Evolutionary conservation across 352 stramenopile species (phyloP).

Genomic region (Phytophthora citrophthora): DNA sequence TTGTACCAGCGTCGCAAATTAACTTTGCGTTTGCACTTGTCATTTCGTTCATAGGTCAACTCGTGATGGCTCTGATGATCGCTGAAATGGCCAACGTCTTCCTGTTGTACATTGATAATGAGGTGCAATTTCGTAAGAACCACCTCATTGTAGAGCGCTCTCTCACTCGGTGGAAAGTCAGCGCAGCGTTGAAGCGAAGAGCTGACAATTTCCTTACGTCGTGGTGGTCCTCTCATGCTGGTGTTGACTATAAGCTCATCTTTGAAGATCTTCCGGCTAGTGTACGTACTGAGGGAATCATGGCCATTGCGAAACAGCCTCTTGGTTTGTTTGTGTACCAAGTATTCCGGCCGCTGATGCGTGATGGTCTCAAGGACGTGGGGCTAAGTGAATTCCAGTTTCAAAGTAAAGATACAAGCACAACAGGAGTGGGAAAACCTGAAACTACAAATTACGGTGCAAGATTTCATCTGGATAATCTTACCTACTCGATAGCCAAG

Average conservation of each 20-base stretch:
- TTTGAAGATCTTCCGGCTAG: conserved; percentile 58
- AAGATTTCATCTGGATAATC: conserved; percentile 21
- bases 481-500: conserved; percentile 53
- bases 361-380: conserved; percentile 7
- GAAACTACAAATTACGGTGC: background rate
- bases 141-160: conserved; percentile 66
- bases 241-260: conserved; percentile 62
- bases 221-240: conserved; percentile 66
- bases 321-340: conserved; percentile 47
- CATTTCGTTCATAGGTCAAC: conserved; percentile 58
- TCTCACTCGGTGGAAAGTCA: conserved; percentile 50
- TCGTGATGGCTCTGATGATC: conserved; percentile 83
- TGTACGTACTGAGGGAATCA: conserved; percentile 57
- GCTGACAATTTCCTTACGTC: conserved; percentile 54
- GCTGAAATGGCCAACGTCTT: conserved; percentile 72
- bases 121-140: conserved; percentile 77
- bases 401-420: background rate
- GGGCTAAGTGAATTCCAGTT: no score
- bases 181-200: conserved; percentile 40
- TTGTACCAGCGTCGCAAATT: conserved; percentile 46
- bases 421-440: background rate
- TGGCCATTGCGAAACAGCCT: conserved; percentile 51
- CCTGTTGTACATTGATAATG: conserved; percentile 64
- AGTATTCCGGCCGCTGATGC: conserved; percentile 50
- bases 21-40: conserved; percentile 60